Evolutionary conservation across 768 basidiomycete genomes (phyloP).

Genomic region (Coprinopsis strossmayeri): DNA sequence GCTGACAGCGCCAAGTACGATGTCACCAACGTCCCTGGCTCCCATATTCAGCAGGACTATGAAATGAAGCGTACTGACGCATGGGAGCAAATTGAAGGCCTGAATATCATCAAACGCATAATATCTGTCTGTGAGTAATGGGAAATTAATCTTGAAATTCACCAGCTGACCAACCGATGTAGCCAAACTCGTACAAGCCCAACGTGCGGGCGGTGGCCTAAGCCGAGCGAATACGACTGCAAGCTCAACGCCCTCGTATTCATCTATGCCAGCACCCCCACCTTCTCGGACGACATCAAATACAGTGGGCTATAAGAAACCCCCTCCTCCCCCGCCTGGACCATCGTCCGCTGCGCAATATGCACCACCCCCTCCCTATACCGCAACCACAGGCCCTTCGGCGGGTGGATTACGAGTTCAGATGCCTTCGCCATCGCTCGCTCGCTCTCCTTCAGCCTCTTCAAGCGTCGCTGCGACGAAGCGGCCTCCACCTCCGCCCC

Average conservation of each 20-base stretch:
- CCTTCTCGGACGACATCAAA: slow-evolving; percentile 28
- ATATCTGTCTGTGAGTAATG: slow-evolving; percentile 70
- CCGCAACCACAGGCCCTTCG: slow-evolving; percentile 14
- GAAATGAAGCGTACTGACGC: slow-evolving; percentile 81
- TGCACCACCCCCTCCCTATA: slow-evolving; percentile 30
- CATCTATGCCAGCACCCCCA: slow-evolving; percentile 31
- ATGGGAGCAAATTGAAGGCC: slow-evolving; percentile 67
- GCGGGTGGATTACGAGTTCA: neutral
- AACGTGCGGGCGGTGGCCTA: slow-evolving; percentile 25
- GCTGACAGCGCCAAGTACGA: slow-evolving; percentile 75
- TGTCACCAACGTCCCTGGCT: slow-evolving; percentile 52
- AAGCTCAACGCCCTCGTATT: slow-evolving; percentile 26
- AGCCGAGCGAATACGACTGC: slow-evolving; percentile 28
- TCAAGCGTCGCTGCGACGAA: slow-evolving; percentile 39
- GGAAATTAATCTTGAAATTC: neutral
- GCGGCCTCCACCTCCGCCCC: slow-evolving; percentile 88
- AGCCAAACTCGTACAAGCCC: slow-evolving; percentile 67
- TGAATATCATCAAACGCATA: slow-evolving; percentile 79
- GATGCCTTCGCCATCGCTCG: neutral
- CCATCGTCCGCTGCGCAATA: slow-evolving; percentile 17
- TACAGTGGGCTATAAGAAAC: slow-evolving; percentile 36
- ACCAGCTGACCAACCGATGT: neutral
- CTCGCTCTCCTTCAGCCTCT: slow-evolving; percentile 7
- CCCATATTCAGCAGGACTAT: slow-evolving; percentile 73
- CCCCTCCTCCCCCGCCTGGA: slow-evolving; percentile 49